Conservation (phyloP, 2,329 filamentous ascomycete genomes). For the Colletotrichum endophyticum region DNA sequence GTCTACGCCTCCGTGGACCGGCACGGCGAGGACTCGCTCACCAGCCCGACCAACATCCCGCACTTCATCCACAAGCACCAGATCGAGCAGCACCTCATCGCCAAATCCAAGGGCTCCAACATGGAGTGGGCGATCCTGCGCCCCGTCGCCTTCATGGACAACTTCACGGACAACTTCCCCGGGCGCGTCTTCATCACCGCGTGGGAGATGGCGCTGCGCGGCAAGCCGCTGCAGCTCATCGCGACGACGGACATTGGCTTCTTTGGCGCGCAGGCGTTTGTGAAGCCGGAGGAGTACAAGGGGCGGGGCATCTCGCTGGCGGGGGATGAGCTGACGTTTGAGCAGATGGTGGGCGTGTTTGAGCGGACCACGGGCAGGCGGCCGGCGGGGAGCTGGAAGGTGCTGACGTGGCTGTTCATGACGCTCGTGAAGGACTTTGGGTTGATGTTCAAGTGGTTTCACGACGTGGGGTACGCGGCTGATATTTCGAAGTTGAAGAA, state of each 20-base stretch:
- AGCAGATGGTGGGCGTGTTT: constrained; percentile 35
- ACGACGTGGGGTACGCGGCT: constrained; percentile 37
- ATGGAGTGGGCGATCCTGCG: constrained; percentile 43
- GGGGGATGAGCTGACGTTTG: constrained; percentile 42
- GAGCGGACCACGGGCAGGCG: constrained; percentile 31
- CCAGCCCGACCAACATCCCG: constrained; percentile 58
- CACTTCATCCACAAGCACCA: constrained; percentile 66
- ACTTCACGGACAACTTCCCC: constrained; percentile 33
- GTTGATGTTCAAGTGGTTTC: constrained; percentile 42
- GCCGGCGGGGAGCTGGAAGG: constrained; percentile 32
- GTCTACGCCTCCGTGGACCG: constrained; percentile 68
- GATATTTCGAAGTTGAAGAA: constrained; percentile 32
- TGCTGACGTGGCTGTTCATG: constrained; percentile 30
- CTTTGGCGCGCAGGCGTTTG: constrained; percentile 41
- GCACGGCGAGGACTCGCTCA: constrained; percentile 54
- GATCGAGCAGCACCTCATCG: constrained; percentile 65
- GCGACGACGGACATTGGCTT: constrained; percentile 41
- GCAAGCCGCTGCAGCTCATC: constrained; percentile 39
- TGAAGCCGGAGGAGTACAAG: constrained; percentile 33
- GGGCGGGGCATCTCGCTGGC: constrained; percentile 39
- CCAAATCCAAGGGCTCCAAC: constrained; percentile 33
- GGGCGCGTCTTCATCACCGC: constrained; percentile 35
- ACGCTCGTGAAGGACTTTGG: constrained; percentile 34
- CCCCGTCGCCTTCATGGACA: constrained; percentile 46
- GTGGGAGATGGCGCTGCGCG: constrained; percentile 32